Evolutionary conservation across 2,329 filamentous ascomycete species (phyloP).

Genomic region (Sporothrix globosa): DNA sequence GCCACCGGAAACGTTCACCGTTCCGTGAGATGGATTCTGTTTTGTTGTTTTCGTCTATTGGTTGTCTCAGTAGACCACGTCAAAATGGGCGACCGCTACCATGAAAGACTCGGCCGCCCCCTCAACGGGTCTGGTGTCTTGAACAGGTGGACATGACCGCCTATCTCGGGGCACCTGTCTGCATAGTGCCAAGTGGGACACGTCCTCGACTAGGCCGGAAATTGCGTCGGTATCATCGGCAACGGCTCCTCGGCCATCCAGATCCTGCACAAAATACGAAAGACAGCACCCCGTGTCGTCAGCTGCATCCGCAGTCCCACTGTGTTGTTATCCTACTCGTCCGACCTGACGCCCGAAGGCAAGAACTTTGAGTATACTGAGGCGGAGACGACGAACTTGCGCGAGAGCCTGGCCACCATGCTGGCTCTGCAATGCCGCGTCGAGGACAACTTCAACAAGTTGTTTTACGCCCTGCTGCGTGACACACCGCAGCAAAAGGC

Average conservation of each 20-base stretch:
- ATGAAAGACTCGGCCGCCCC: slow-evolving; percentile 34
- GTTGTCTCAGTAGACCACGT: slow-evolving; percentile 37
- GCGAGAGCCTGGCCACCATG: slow-evolving; percentile 8
- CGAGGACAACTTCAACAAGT: slow-evolving; percentile 19
- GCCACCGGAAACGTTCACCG: background rate
- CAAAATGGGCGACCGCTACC: slow-evolving; percentile 25
- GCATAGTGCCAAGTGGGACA: slow-evolving; percentile 42
- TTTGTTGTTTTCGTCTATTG: background rate
- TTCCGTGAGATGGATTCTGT: too few species aligned
- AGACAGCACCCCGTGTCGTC: slow-evolving; percentile 14
- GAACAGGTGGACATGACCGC: slow-evolving; percentile 39
- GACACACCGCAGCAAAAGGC: slow-evolving; percentile 4
- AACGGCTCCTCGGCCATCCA: slow-evolving; percentile 42
- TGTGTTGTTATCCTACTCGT: slow-evolving; percentile 18
- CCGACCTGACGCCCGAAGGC: slow-evolving; percentile 21
- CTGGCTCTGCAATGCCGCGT: slow-evolving; percentile 6
- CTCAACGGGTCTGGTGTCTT: slow-evolving; percentile 36
- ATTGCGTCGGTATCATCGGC: slow-evolving; percentile 42
- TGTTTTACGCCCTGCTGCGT: slow-evolving; percentile 22
- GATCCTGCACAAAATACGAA: slow-evolving; percentile 38
- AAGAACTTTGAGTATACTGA: slow-evolving; percentile 8
- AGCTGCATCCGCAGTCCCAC: slow-evolving; percentile 19
- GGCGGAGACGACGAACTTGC: slow-evolving; percentile 6
- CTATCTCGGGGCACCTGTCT: slow-evolving; percentile 39
- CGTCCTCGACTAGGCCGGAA: slow-evolving; percentile 36